Evolutionary conservation across 352 stramenopile genomes (phyloP), one percentile per base, ranked within the genome.

Genomic region (Phytophthora megakarya): DNA sequence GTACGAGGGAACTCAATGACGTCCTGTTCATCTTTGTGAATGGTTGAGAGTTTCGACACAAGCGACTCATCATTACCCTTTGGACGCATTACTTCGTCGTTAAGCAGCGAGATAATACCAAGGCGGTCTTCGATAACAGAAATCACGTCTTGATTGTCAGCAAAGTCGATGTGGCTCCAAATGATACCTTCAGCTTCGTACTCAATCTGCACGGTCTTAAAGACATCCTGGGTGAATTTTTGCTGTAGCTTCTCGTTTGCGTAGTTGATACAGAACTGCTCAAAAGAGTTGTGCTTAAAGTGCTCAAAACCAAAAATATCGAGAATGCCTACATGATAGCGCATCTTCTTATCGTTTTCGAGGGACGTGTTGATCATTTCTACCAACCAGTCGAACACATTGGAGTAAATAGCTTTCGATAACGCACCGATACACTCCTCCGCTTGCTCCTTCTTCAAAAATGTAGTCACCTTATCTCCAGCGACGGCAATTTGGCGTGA

Each of bases 321-420:
- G 23, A 98, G 78, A 51, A 98, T 93, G 9, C 93, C 92, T 16
- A 98, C 78, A 43, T 90, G 76, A 21, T 90, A 63, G 50, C 53
- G 53, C 69, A 84, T 87, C 12, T 74, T 66, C 18, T 50, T 69
- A 52, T 92, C 82, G 38, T 86, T 81, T 16, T 84, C 73, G 6
- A 95, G 65, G 15, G 86, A 96, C 10, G 59, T 69, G 51, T 95
- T 95, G 65, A 95, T 92, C 23, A 71, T 83, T 32, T 87, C 76
- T 33, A 99, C 96, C 15, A 99, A 75, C 96, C 96, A 99, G 56
- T 98, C 78, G 65, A 99, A 99, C 11, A 99, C 62, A 58, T 95
- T 96, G 3, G 90, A 96, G 72, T 99, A 99, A 38, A 98, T 91
- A 37, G 97, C 82, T 78, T 98, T 99, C 0, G 96, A 90, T 21